Evolutionary conservation across 331 rosid species (phyloP).

Genomic region (Rosa hybrid): DNA sequence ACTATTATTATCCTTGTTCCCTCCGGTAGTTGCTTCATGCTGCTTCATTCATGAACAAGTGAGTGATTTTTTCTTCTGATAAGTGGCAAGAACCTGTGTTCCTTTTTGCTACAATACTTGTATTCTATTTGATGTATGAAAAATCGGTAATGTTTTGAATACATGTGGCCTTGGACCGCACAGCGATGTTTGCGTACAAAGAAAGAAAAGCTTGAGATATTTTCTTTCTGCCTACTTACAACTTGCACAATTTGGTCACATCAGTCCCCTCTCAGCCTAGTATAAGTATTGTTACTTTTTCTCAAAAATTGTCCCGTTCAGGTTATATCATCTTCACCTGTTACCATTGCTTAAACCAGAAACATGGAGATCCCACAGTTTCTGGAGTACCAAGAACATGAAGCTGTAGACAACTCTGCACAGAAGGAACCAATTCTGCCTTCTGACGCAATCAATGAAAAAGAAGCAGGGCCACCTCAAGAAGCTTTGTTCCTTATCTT

Average conservation of each 20-base stretch:
- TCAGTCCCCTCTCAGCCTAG: not conserved
- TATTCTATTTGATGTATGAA: no score
- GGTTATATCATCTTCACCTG: not conserved
- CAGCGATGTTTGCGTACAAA: not conserved
- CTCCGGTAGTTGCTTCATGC: constrained; percentile 4
- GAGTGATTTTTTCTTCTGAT: not conserved
- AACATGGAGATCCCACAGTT: constrained; percentile 22
- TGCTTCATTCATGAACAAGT: not conserved
- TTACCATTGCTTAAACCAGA: not conserved
- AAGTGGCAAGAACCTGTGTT: not conserved
- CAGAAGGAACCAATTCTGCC: constrained; percentile 10
- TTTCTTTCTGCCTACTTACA: not conserved
- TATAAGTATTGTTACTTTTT: not conserved
- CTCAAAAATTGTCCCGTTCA: not conserved
- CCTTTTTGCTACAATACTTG: not conserved
- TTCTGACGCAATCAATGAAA: not conserved
- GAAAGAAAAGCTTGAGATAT: constrained; percentile 1
- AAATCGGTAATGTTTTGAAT: not conserved
- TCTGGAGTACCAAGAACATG: constrained; percentile 7
- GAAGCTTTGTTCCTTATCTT: constrained; percentile 61
- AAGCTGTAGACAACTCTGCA: constrained; percentile 26
- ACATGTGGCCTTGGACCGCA: not conserved
- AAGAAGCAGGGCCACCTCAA: constrained; percentile 48
- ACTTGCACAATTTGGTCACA: not conserved
- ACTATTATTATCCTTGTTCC: constrained; percentile 17